Conservation (phyloP, 768 basidiomycete species). For the Leccinellum albellum region DNA sequence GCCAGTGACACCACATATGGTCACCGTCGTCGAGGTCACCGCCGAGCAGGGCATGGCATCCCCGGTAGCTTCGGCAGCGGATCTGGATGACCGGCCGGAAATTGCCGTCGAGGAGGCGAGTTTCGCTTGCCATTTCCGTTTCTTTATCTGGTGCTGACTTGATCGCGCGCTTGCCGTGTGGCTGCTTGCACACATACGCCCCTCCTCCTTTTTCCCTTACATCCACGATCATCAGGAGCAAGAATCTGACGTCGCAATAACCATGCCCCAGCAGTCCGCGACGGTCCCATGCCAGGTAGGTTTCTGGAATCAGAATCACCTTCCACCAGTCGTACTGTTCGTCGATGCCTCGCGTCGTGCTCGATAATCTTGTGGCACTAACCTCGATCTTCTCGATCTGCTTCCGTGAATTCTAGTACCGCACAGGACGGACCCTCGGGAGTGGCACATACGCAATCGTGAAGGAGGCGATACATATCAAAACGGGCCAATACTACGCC, state of each 20-base stretch:
- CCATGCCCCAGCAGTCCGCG: conserved; percentile 31
- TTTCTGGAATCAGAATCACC: background rate
- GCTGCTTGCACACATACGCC: conserved; percentile 14
- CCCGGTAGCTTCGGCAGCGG: conserved; percentile 17
- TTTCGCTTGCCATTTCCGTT: background rate
- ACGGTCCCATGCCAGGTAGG: conserved; percentile 49
- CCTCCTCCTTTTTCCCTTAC: background rate
- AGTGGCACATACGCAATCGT: conserved; percentile 95
- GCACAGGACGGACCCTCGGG: conserved; percentile 82
- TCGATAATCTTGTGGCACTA: conserved; percentile 6
- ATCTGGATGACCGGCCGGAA: conserved; percentile 28
- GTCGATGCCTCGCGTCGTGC: conserved; percentile 1
- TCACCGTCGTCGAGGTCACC: conserved; percentile 4
- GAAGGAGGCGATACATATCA: conserved; percentile 92
- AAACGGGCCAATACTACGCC: conserved; percentile 91
- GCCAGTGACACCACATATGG: conserved; percentile 22
- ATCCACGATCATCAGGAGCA: conserved; percentile 14
- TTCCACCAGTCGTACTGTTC: background rate
- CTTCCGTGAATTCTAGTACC: conserved; percentile 49
- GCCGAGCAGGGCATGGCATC: conserved; percentile 21
- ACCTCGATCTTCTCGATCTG: background rate
- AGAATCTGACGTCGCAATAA: conserved; percentile 5
- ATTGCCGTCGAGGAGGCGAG: conserved; percentile 8
- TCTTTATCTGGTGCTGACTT: conserved; percentile 5
- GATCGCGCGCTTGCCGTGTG: conserved; percentile 18